phyloP scores from a whole-genome alignment of 805 yeast species.

The Blastobotrys terrestris region DNA sequence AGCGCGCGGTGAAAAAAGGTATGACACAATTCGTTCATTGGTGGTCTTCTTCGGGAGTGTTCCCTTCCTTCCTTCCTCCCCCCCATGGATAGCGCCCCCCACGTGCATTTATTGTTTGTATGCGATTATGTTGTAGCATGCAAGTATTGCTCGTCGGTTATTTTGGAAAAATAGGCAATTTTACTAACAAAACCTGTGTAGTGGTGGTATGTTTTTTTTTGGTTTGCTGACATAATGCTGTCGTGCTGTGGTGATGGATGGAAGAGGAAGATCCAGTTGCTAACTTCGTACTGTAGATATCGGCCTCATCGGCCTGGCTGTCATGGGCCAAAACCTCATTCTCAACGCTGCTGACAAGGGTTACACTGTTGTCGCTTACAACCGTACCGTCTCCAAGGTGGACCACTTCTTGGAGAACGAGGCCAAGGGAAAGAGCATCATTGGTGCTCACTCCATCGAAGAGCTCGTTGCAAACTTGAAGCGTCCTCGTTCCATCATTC shows the following conservation, averaged over 20 bases:
- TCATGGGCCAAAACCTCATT: slow-evolving; percentile 95
- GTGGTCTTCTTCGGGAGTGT: no score
- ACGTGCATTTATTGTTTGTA: no score
- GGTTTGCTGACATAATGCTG: not conserved
- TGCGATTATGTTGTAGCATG: no score
- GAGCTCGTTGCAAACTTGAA: slow-evolving; percentile 85
- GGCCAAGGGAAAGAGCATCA: slow-evolving; percentile 92
- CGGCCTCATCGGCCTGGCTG: slow-evolving; percentile 99
- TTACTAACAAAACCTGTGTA: not conserved
- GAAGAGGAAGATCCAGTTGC: slow-evolving; percentile 28
- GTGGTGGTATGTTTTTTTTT: not conserved
- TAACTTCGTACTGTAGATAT: slow-evolving; percentile 72
- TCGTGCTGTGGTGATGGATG: not conserved
- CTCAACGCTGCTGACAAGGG: slow-evolving; percentile 98
- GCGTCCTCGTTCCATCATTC: slow-evolving; percentile 93
- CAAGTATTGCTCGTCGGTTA: not conserved
- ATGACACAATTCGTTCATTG: no score
- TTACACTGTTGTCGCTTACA: slow-evolving; percentile 94
- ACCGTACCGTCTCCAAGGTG: slow-evolving; percentile 95
- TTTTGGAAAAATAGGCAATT: no score
- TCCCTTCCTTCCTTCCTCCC: no score
- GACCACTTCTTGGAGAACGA: slow-evolving; percentile 89
- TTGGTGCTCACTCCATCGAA: slow-evolving; percentile 90
- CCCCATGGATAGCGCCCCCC: no score
- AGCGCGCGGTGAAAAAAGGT: no score